Conservation (phyloP, 2,329 filamentous ascomycete species). For the Orbilia quercus region DNA sequence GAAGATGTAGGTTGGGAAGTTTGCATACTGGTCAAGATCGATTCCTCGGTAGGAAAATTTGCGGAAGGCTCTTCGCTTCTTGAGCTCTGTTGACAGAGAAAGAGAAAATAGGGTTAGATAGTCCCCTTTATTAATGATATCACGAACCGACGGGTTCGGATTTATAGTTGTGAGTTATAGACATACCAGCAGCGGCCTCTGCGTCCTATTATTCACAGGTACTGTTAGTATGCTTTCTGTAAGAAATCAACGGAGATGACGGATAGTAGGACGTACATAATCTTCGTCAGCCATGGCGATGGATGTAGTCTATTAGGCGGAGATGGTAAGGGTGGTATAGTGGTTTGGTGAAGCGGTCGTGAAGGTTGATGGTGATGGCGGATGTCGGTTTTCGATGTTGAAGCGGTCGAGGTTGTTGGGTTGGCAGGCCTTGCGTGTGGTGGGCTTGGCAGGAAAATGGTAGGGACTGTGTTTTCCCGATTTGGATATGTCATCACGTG, state of each 20-base stretch:
- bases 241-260: slow-evolving; percentile 61
- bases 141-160: slow-evolving; percentile 20
- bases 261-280: slow-evolving; percentile 75
- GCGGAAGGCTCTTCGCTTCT: slow-evolving; percentile 99
- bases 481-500: slow-evolving; percentile 46
- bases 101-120: slow-evolving; percentile 57
- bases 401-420: slow-evolving; percentile 64
- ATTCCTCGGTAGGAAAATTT: slow-evolving; percentile 99
- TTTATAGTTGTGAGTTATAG: slow-evolving; percentile 30
- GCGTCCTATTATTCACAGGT: slow-evolving; percentile 58
- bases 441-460: slow-evolving; percentile 45
- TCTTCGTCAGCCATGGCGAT: slow-evolving; percentile 81
- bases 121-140: slow-evolving; percentile 57
- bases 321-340: slow-evolving; percentile 64
- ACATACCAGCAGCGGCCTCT: slow-evolving; percentile 60
- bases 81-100: slow-evolving; percentile 76
- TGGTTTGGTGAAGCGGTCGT: slow-evolving; percentile 60
- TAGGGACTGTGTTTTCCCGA: slow-evolving; percentile 54
- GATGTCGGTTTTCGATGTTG: slow-evolving; percentile 63
- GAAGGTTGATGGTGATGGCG: slow-evolving; percentile 55
- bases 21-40: slow-evolving; percentile 96
- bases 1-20: slow-evolving; percentile 34
- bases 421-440: slow-evolving; percentile 63
- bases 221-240: slow-evolving; percentile 57
- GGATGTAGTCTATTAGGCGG: slow-evolving; percentile 66